Conservation (phyloP, 306 rosid species). For the Malus asiatica region DNA sequence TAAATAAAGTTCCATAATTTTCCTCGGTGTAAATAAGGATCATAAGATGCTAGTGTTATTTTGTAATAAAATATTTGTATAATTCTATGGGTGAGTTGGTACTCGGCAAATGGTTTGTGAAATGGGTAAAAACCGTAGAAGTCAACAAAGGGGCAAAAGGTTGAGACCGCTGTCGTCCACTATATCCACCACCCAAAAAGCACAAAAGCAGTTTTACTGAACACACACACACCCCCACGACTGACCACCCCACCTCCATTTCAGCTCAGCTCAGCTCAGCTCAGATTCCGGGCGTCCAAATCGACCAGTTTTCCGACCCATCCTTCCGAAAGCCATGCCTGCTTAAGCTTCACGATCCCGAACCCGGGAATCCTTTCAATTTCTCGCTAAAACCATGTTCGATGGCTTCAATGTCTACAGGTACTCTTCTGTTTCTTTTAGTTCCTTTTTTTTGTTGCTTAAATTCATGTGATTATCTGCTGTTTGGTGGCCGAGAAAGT, state of each 20-base stretch:
- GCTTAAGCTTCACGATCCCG: not conserved
- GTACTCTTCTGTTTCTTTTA: not conserved
- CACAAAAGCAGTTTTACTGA: not conserved
- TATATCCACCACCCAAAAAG: not conserved
- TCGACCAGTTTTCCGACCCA: slow-evolving; percentile 1
- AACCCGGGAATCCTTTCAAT: not conserved
- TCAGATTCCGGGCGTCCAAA: slow-evolving; percentile 11
- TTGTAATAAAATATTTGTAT: too few relatives aligned
- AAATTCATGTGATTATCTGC: not conserved
- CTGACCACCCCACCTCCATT: not conserved
- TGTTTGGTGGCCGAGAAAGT: slow-evolving; percentile 11
- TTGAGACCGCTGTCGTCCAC: not conserved
- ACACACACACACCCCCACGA: not conserved
- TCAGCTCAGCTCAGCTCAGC: not conserved
- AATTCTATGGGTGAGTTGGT: not conserved
- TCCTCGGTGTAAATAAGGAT: not conserved
- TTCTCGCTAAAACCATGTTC: not conserved
- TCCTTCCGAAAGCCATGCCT: not conserved
- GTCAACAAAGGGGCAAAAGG: not conserved
- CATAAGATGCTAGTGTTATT: not conserved
- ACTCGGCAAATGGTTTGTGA: not conserved
- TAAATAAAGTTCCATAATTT: too few relatives aligned
- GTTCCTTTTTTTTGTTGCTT: not conserved
- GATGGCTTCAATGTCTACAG: slow-evolving; percentile 23
- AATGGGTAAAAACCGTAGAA: not conserved